Evolutionary conservation across 768 basidiomycete species (phyloP).

Genomic region (Punctularia strigosozonata): DNA sequence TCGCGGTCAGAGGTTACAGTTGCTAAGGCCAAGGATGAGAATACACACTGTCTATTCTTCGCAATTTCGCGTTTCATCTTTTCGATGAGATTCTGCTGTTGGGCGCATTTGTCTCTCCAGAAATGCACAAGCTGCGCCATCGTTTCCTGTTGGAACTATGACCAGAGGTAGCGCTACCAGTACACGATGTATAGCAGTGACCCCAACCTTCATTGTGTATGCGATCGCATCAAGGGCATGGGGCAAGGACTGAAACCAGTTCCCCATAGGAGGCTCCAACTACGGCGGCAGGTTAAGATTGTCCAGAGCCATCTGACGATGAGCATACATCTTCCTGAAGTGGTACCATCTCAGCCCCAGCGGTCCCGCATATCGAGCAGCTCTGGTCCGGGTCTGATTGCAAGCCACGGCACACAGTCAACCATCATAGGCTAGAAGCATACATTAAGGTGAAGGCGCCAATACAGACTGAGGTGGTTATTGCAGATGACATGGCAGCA

Average conservation of each 20-base stretch:
- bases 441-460: not conserved
- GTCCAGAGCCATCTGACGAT: slow-evolving; percentile 1
- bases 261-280: slow-evolving; percentile 75
- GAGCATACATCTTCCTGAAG: slow-evolving; percentile 57
- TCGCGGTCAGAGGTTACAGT: slow-evolving; percentile 5
- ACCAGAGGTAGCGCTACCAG: not conserved
- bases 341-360: slow-evolving; percentile 56
- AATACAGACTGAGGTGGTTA: slow-evolving; percentile 59
- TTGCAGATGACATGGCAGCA: slow-evolving; percentile 85
- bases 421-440: not conserved
- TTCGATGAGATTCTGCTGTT: slow-evolving; percentile 41
- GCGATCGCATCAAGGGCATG: slow-evolving; percentile 51
- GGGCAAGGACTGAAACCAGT: slow-evolving; percentile 66
- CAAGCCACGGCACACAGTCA: not conserved
- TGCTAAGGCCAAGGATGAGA: slow-evolving; percentile 2
- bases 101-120: slow-evolving; percentile 45
- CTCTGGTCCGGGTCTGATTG: slow-evolving; percentile 61
- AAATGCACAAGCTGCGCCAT: slow-evolving; percentile 57
- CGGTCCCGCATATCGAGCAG: slow-evolving; percentile 56
- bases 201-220: slow-evolving; percentile 50
- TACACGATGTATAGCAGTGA: not conserved
- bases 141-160: slow-evolving; percentile 70
- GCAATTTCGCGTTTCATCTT: slow-evolving; percentile 36
- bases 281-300: slow-evolving; percentile 15
- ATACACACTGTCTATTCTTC: slow-evolving; percentile 23